A percentile compares a stretch with the other conserved stretches of the same genome.
phyloP scores from a whole-genome alignment of 306 rosid species.

The Lotus japonicus region DNA sequence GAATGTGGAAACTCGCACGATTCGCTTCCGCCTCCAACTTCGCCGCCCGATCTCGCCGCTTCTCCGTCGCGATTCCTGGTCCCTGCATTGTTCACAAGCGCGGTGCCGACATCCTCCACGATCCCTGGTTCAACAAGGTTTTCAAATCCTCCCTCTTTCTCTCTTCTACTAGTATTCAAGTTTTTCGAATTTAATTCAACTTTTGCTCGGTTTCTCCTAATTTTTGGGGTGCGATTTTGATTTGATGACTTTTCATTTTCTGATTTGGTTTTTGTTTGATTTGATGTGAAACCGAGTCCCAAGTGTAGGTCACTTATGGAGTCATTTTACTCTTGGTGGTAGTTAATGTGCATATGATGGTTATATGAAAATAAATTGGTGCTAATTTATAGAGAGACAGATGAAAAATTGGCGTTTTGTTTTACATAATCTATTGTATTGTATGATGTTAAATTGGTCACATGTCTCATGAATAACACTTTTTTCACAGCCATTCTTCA shows the following conservation, averaged over 20 bases:
- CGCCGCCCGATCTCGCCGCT: conserved; percentile 52
- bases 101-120: conserved; percentile 97
- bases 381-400: no score
- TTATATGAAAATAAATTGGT: no score
- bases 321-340: no score
- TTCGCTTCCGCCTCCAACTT: conserved; percentile 45
- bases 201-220: not conserved
- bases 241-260: not conserved
- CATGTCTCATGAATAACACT: not conserved
- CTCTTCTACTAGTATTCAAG: not conserved
- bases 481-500: not conserved
- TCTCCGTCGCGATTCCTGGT: conserved; percentile 81
- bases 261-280: not conserved
- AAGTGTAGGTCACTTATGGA: no score
- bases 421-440: not conserved
- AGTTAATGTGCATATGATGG: no score
- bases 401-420: conserved; percentile 9
- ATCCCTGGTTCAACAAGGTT: conserved; percentile 99
- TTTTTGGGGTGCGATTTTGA: not conserved
- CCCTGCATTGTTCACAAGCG: conserved; percentile 97
- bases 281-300: no score
- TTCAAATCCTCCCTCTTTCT: not conserved
- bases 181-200: not conserved
- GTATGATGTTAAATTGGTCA: conserved; percentile 8
- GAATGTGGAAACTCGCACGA: conserved; percentile 77